phyloP scores from a whole-genome alignment of 1,139 yeast species.

The Blastobotrys indianensis region DNA sequence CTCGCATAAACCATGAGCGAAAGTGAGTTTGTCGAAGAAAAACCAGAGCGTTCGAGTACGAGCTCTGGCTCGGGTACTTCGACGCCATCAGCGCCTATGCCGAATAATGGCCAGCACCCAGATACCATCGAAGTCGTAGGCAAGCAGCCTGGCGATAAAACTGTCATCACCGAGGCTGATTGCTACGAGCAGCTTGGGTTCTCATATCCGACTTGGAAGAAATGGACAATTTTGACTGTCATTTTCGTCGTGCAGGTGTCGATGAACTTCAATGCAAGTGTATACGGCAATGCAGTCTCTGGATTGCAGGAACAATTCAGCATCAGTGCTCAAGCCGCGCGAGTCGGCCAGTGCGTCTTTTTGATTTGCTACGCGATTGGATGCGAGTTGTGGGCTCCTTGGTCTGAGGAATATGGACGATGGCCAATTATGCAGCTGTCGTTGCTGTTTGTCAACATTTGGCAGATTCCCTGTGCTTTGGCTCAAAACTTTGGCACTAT shows the following conservation, averaged over 20 bases:
- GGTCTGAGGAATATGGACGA: conserved; percentile 39
- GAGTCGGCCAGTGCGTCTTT: conserved; percentile 36
- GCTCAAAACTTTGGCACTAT: conserved; percentile 36
- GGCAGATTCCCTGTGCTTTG: conserved; percentile 37
- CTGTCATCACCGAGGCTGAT: conserved; percentile 33
- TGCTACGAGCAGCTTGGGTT: conserved; percentile 36
- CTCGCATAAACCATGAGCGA: too few relatives aligned
- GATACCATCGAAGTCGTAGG: background rate
- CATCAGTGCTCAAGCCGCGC: conserved; percentile 33
- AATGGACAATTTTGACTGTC: conserved; percentile 36
- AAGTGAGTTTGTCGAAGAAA: too few relatives aligned
- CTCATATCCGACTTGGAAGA: conserved; percentile 30
- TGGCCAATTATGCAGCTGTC: conserved; percentile 38
- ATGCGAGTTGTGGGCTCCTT: conserved; percentile 41
- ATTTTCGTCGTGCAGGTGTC: conserved; percentile 38
- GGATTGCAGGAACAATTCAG: conserved; percentile 31
- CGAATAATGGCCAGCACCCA: too few relatives aligned
- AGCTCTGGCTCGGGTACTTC: too few relatives aligned
- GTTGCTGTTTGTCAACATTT: conserved; percentile 35
- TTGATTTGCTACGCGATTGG: conserved; percentile 39
- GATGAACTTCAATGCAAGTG: conserved; percentile 39
- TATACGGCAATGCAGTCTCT: conserved; percentile 34
- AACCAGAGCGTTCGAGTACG: too few relatives aligned
- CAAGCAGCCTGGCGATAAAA: conserved; percentile 1
- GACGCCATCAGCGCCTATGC: too few relatives aligned